A percentile compares a stretch with the other conserved stretches of the same genome.
Conservation (phyloP, 306 rosid species). For the Benincasa hispida region DNA sequence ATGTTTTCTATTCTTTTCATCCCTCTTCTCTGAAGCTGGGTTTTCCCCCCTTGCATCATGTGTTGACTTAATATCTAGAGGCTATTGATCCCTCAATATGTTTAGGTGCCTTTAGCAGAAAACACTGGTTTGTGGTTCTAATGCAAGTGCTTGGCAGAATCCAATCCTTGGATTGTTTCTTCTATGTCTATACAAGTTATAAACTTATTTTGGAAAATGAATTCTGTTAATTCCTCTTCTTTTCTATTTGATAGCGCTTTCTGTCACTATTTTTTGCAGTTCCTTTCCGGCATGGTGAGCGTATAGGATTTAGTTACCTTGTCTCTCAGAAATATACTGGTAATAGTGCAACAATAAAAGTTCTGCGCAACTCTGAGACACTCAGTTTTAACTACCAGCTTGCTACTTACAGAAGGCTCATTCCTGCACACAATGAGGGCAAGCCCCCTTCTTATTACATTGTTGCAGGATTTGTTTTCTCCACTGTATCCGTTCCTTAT, state of each 20-base stretch:
- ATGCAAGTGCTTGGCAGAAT: neutral
- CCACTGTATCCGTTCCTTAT: conserved; percentile 84
- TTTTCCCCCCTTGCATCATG: neutral
- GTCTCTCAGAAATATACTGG: conserved; percentile 39
- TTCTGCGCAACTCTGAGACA: conserved; percentile 47
- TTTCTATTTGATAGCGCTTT: neutral
- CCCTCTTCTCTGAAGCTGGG: neutral
- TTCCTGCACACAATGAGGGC: conserved; percentile 90
- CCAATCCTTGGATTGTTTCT: neutral
- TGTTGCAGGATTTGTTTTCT: conserved; percentile 83
- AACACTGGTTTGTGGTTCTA: neutral
- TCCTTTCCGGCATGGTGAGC: conserved; percentile 90
- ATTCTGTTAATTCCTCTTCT: neutral
- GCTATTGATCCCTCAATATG: neutral
- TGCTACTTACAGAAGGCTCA: conserved; percentile 54
- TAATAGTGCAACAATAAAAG: conserved; percentile 46
- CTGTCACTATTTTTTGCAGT: conserved; percentile 21
- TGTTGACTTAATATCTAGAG: neutral
- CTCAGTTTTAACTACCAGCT: conserved; percentile 50
- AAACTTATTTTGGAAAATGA: neutral
- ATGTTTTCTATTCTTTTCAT: neutral
- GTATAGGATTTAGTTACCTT: conserved; percentile 81
- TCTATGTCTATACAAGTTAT: neutral
- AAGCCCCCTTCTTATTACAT: conserved; percentile 90
- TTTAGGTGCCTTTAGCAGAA: neutral